These are phyloP conservation scores for Bruguiera sexangula DNA, from an alignment of 345 rosid genomes.

Conservation along the genomic window DNA sequence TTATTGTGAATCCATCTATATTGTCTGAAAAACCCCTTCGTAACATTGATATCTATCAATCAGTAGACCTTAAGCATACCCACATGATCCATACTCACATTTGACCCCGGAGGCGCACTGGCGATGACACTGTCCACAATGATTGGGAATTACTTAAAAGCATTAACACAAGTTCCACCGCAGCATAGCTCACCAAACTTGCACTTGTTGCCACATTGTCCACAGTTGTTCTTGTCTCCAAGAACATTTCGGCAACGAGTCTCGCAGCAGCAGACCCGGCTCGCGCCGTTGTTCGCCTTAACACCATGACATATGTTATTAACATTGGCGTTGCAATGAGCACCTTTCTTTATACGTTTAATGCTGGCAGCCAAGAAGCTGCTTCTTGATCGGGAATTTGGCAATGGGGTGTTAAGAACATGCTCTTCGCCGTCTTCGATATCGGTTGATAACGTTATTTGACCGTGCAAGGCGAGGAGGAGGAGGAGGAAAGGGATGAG, in stretches of 20 bases:
- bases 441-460: constrained; percentile 4
- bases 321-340: constrained; percentile 24
- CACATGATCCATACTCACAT: constrained; percentile 61
- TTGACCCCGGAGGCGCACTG: constrained; percentile 39
- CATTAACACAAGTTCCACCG: constrained; percentile 37
- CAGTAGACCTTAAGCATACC: constrained; percentile 44
- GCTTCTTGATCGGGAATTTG: constrained; percentile 27
- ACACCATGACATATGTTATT: constrained; percentile 54
- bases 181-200: constrained; percentile 57
- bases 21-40: not conserved
- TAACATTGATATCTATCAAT: not conserved
- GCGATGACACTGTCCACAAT: constrained; percentile 60
- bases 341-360: constrained; percentile 41
- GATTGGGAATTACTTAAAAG: constrained; percentile 22
- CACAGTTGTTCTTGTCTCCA: constrained; percentile 60
- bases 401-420: constrained; percentile 33
- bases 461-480: constrained; percentile 8
- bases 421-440: constrained; percentile 17
- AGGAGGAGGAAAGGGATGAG: constrained; percentile 8
- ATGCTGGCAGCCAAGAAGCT: constrained; percentile 21
- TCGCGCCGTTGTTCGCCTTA: constrained; percentile 53
- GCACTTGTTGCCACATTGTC: constrained; percentile 53
- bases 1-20: not conserved
- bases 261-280: constrained; percentile 67
- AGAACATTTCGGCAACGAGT: constrained; percentile 56